Evolutionary conservation across 805 yeast species (phyloP).

Genomic region (Lipomyces spencermartinsiae): DNA sequence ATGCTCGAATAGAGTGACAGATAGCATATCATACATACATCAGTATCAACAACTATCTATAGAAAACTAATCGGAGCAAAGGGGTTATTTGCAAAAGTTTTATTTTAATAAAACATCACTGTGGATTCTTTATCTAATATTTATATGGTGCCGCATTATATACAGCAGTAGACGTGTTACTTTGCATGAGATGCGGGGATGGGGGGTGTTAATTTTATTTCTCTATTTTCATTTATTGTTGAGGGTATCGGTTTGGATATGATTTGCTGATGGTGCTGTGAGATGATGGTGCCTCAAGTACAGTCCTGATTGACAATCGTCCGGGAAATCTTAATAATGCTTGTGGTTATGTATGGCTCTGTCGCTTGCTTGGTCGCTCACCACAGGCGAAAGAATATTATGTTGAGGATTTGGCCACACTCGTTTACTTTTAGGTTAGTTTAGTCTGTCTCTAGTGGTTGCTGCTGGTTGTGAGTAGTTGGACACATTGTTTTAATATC

Average conservation of each 20-base stretch:
- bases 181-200: background rate
- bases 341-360: background rate
- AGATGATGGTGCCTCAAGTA: background rate
- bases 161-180: background rate
- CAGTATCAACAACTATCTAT: background rate
- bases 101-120: background rate
- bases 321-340: background rate
- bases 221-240: background rate
- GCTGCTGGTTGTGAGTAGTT: too few species aligned
- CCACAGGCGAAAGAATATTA: background rate
- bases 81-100: background rate
- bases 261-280: background rate
- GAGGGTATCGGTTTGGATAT: background rate
- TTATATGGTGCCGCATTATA: background rate
- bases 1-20: conserved; percentile 23
- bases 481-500: too few species aligned
- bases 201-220: background rate
- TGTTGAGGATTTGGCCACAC: too few species aligned
- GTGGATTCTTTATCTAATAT: background rate
- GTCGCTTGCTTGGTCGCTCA: background rate
- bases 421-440: too few species aligned
- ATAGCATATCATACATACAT: background rate
- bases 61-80: background rate
- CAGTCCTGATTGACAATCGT: background rate
- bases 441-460: too few species aligned